Percentiles rank a stretch among this genome's conserved stretches.
These are phyloP conservation scores for Salix caprea DNA, from an alignment of 345 rosid species.

Conservation along the genomic window DNA sequence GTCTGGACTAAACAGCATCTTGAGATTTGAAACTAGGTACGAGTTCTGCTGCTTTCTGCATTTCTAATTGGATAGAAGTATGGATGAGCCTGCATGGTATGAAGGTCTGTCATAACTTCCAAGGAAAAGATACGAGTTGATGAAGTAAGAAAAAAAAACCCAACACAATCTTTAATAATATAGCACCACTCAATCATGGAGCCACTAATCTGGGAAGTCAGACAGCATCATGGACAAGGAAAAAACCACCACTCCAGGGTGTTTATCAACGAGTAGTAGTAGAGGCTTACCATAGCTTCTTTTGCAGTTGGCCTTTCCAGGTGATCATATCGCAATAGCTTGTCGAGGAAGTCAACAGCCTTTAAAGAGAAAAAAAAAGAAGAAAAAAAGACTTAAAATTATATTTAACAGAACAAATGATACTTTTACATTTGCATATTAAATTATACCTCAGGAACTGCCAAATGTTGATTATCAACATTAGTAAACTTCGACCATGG, in stretches of 20 bases:
- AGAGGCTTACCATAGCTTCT: conserved; percentile 77
- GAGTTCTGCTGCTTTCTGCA: conserved; percentile 79
- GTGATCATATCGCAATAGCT: conserved; percentile 90
- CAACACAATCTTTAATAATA: not conserved
- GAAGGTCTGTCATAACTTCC: not conserved
- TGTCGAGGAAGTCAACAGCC: conserved; percentile 97
- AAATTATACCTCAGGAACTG: conserved; percentile 75
- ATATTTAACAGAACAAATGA: not conserved
- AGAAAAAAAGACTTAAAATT: not conserved
- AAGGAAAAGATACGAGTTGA: not conserved
- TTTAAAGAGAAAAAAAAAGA: conserved; percentile 18
- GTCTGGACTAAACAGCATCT: conserved; percentile 15
- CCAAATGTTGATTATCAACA: conserved; percentile 85
- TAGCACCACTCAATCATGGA: no score
- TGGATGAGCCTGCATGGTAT: conserved; percentile 70
- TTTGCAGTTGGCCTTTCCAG: conserved; percentile 97
- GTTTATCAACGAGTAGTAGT: not conserved
- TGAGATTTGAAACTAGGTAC: conserved; percentile 28
- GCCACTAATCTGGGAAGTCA: no score
- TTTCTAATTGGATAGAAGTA: conserved; percentile 81
- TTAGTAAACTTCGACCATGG: conserved; percentile 89
- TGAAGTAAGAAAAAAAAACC: not conserved
- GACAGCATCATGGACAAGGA: not conserved
- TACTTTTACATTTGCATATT: not conserved
- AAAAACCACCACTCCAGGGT: not conserved